Conservation (phyloP, 2,329 filamentous ascomycete genomes). For the Mycosphaerelloides madeirae region DNA sequence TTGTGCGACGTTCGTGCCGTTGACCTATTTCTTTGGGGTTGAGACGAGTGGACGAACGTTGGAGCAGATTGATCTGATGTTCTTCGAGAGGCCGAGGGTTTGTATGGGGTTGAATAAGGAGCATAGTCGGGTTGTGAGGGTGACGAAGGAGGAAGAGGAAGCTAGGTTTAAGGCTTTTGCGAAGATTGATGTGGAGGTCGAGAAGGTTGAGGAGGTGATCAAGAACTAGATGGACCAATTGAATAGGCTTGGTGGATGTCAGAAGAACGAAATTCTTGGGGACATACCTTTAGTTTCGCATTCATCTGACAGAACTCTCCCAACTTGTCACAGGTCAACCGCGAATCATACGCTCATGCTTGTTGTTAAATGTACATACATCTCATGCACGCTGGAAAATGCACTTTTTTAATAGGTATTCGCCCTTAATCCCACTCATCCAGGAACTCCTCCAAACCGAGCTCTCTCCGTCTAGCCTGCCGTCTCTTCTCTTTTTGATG, state of each 20-base stretch:
- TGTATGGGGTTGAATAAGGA: slow-evolving; percentile 32
- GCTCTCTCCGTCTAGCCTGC: not conserved
- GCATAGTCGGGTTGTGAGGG: slow-evolving; percentile 18
- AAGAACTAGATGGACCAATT: not conserved
- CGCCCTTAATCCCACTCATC: not conserved
- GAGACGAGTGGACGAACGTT: slow-evolving; percentile 27
- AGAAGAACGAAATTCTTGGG: too few relatives aligned
- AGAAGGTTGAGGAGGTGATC: slow-evolving; percentile 1
- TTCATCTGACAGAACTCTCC: too few relatives aligned
- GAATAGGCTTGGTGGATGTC: not conserved
- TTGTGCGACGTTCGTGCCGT: slow-evolving; percentile 48
- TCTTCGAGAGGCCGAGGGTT: slow-evolving; percentile 30
- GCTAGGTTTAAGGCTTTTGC: slow-evolving; percentile 16
- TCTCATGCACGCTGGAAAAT: too few relatives aligned
- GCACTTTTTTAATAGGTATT: too few relatives aligned
- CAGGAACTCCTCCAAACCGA: not conserved
- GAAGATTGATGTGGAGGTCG: slow-evolving; percentile 13
- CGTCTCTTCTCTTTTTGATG: slow-evolving; percentile 3
- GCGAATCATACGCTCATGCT: too few relatives aligned
- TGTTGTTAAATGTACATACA: too few relatives aligned
- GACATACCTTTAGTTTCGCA: too few relatives aligned
- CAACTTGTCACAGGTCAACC: too few relatives aligned
- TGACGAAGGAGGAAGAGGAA: slow-evolving; percentile 21
- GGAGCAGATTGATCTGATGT: slow-evolving; percentile 29
- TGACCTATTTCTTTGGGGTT: slow-evolving; percentile 37